These are phyloP conservation scores for Moesziomyces parantarcticus DNA, from an alignment of 1,284 basidiomycete genomes.

Conservation along the genomic window DNA sequence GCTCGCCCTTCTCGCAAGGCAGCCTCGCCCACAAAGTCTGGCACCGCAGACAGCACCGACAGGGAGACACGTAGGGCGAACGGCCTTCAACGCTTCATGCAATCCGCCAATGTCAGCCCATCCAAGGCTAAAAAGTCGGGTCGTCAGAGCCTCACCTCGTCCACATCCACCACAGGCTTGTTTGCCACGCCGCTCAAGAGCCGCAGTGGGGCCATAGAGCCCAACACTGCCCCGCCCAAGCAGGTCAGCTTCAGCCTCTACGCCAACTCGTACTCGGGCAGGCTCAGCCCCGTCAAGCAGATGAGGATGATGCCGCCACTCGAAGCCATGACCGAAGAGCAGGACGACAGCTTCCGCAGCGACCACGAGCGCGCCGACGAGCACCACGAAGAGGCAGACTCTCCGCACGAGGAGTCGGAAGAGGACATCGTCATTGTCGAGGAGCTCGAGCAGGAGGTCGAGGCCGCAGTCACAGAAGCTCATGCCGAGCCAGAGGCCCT, in stretches of 20 bases:
- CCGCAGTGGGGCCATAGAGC: slow-evolving; percentile 9
- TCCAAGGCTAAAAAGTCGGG: slow-evolving; percentile 17
- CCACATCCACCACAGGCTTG: slow-evolving; percentile 12
- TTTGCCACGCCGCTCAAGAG: slow-evolving; percentile 40
- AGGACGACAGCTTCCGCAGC: slow-evolving; percentile 35
- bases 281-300: slow-evolving; percentile 47
- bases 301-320: slow-evolving; percentile 47
- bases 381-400: slow-evolving; percentile 2
- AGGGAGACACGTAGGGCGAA: slow-evolving; percentile 33
- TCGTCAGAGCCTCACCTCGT: slow-evolving; percentile 33
- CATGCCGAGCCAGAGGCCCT: neutral
- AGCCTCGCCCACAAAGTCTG: slow-evolving; percentile 11
- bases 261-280: slow-evolving; percentile 20
- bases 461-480: neutral
- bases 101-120: slow-evolving; percentile 34
- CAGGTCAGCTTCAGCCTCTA: slow-evolving; percentile 46
- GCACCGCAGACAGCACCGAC: slow-evolving; percentile 16
- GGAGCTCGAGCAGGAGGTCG: slow-evolving; percentile 30
- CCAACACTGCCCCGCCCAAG: slow-evolving; percentile 45
- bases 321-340: slow-evolving; percentile 45
- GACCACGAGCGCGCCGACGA: slow-evolving; percentile 7
- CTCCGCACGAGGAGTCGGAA: slow-evolving; percentile 12
- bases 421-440: slow-evolving; percentile 42
- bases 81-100: slow-evolving; percentile 37
- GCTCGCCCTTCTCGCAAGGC: slow-evolving; percentile 15